phyloP scores from a whole-genome alignment of 768 basidiomycete genomes.

The Asterophora parasitica region DNA sequence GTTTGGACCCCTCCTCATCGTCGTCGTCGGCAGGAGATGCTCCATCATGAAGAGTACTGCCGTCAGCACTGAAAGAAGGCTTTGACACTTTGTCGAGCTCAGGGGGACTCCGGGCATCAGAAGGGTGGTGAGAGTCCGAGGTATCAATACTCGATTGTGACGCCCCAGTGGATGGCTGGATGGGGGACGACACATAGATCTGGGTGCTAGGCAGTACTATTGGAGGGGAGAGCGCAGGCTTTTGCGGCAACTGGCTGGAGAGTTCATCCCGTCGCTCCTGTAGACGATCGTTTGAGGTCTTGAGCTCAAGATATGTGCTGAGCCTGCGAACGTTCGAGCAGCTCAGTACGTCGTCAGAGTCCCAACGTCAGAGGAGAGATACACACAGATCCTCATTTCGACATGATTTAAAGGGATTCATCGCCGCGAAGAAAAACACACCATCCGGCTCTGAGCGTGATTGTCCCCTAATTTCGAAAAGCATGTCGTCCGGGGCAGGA shows the following conservation, averaged over 20 bases:
- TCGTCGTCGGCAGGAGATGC: constrained; percentile 33
- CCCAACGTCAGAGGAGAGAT: background rate
- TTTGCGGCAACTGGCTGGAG: constrained; percentile 25
- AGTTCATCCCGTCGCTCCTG: constrained; percentile 52
- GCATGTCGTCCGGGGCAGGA: constrained; percentile 36
- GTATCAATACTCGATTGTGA: constrained; percentile 8
- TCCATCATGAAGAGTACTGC: constrained; percentile 3
- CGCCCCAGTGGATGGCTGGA: constrained; percentile 11
- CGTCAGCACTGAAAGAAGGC: constrained; percentile 1
- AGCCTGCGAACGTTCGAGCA: constrained; percentile 38
- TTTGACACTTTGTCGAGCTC: constrained; percentile 10
- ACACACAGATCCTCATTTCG: constrained; percentile 64
- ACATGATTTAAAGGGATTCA: constrained; percentile 74
- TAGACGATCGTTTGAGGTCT: constrained; percentile 81
- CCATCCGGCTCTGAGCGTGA: constrained; percentile 46
- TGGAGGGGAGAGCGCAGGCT: constrained; percentile 19
- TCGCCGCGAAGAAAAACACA: constrained; percentile 69
- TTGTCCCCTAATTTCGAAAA: constrained; percentile 70
- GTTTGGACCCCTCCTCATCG: constrained; percentile 47
- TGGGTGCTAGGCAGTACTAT: constrained; percentile 23
- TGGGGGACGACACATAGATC: constrained; percentile 33
- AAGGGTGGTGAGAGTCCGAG: constrained; percentile 9
- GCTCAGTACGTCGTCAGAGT: background rate
- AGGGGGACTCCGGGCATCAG: constrained; percentile 3
- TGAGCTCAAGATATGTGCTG: constrained; percentile 75